Base-by-base conservation (phyloP, 129 eudicot species). In the Heracleum sosnowskyi region DNA sequence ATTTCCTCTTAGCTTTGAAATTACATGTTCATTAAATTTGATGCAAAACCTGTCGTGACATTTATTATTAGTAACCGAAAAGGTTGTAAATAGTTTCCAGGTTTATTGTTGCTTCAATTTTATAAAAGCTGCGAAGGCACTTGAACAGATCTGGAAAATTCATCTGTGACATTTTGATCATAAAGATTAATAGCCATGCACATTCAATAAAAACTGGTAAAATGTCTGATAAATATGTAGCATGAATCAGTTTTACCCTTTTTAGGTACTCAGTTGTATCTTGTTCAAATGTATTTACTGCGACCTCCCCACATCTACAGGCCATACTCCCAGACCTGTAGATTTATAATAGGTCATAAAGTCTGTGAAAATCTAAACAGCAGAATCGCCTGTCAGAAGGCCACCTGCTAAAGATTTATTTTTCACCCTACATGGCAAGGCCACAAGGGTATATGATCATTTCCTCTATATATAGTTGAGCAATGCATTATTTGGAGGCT, bases 11-110 rank as follows among this genome's bases (percentile, higher is more conserved):
- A 37, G 41, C 76, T 53, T 45, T 34, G 28, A 45, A 74, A 36
- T 81, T 76, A 46, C 45, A 37, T 76, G 37, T 39, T 71, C 49
- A 71, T 39, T 11, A 22, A n/a, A 41, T 82, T 62, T 62, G 28
- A 77, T n/a, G 68, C 35, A n/a, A 55, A 64, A 78, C 36, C 16
- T 41, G 29, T 34, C 22, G n/a, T 11, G 41, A 37, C 24, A 13
- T 31, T 12, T 62, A 13, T 66, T 4, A 16, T 29, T n/a, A 26
- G 68, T 10, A n/a, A 60, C 33, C 11, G 16, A 60, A 60, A 4
- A 4, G 72, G 18, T 31, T 28, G 72, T 66, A 28, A 66, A 12
- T 31, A 7, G 13, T 1, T 66, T 66, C 5, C 39, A 31, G 39
- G 39, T 66, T 15, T 5, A 66, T 66, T 13, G 34, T 5, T 66